phyloP scores from a whole-genome alignment of 2,329 filamentous ascomycete species.

The Sphaerulina populicola region DNA sequence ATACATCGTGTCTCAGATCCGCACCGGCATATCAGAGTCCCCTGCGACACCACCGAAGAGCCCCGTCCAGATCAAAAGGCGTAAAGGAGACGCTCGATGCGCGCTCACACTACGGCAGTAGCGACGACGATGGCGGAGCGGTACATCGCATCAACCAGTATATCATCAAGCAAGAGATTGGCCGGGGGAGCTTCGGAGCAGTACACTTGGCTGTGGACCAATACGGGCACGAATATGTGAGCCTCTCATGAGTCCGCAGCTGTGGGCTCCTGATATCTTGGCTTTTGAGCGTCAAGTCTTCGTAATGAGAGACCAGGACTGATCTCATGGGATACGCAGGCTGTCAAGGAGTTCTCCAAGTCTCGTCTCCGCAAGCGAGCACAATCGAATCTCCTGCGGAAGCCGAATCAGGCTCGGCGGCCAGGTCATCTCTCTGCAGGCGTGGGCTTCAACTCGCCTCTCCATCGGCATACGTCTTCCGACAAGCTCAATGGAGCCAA shows the following conservation, averaged over 20 bases:
- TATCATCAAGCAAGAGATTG: slow-evolving; percentile 86
- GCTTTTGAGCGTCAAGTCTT: slow-evolving; percentile 4
- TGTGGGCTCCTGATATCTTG: not conserved
- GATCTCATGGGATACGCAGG: slow-evolving; percentile 45
- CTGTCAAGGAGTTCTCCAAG: slow-evolving; percentile 97
- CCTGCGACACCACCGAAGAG: slow-evolving; percentile 56
- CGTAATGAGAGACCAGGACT: slow-evolving; percentile 9
- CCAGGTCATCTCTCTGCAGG: slow-evolving; percentile 46
- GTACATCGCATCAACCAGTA: slow-evolving; percentile 94
- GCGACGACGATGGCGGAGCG: slow-evolving; percentile 69
- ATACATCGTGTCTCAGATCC: slow-evolving; percentile 40
- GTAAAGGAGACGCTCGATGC: slow-evolving; percentile 90
- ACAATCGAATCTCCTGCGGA: slow-evolving; percentile 76
- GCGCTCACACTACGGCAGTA: slow-evolving; percentile 74
- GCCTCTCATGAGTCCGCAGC: slow-evolving; percentile 29
- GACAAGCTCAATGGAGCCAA: slow-evolving; percentile 48
- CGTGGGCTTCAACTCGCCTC: slow-evolving; percentile 54
- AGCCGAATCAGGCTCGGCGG: slow-evolving; percentile 47
- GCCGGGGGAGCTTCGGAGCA: slow-evolving; percentile 88
- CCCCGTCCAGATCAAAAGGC: slow-evolving; percentile 51
- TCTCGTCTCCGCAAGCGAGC: slow-evolving; percentile 78
- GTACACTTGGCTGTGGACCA: slow-evolving; percentile 88
- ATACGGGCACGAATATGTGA: slow-evolving; percentile 85
- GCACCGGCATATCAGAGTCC: slow-evolving; percentile 53
- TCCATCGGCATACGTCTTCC: slow-evolving; percentile 52